Percentiles rank a stretch among this genome's conserved stretches.
These are phyloP conservation scores for Delonix regia DNA, from an alignment of 306 rosid species.

Conservation along the genomic window DNA sequence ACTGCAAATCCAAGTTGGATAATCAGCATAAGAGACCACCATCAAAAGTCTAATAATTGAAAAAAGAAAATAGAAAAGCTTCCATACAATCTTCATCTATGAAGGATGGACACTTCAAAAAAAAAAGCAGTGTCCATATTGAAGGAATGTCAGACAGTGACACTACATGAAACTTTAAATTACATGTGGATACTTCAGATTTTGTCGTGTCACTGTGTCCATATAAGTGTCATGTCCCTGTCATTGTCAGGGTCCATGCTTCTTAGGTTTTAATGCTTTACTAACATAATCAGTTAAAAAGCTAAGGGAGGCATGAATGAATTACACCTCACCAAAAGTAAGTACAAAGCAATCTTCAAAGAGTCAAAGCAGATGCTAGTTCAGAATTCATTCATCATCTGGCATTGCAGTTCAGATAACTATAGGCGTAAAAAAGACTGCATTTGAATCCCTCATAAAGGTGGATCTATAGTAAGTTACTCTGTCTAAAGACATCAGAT, in stretches of 20 bases:
- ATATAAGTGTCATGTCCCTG: neutral
- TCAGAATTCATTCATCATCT: constrained; percentile 23
- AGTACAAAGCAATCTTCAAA: neutral
- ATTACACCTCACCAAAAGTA: neutral
- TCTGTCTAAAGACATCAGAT: constrained; percentile 13
- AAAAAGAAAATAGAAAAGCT: neutral
- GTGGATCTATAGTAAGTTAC: neutral
- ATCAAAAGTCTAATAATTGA: neutral
- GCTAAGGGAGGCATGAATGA: neutral
- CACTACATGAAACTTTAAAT: neutral
- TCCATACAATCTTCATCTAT: neutral
- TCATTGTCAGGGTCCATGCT: neutral
- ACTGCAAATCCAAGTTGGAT: constrained; percentile 61
- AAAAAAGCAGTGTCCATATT: neutral
- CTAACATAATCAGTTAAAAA: neutral
- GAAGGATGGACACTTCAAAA: neutral
- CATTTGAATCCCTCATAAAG: constrained; percentile 3
- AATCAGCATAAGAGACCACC: constrained; percentile 41
- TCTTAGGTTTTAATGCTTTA: neutral
- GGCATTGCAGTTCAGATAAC: constrained; percentile 28
- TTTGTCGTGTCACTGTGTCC: neutral
- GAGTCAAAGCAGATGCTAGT: neutral
- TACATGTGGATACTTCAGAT: neutral
- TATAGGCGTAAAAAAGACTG: constrained; percentile 14
- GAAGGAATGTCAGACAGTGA: neutral